Percentiles rank a stretch among this genome's conserved stretches.
These are phyloP conservation scores for Yamadazyma atlantica DNA, from an alignment of 1,139 yeast genomes.

Conservation along the genomic window DNA sequence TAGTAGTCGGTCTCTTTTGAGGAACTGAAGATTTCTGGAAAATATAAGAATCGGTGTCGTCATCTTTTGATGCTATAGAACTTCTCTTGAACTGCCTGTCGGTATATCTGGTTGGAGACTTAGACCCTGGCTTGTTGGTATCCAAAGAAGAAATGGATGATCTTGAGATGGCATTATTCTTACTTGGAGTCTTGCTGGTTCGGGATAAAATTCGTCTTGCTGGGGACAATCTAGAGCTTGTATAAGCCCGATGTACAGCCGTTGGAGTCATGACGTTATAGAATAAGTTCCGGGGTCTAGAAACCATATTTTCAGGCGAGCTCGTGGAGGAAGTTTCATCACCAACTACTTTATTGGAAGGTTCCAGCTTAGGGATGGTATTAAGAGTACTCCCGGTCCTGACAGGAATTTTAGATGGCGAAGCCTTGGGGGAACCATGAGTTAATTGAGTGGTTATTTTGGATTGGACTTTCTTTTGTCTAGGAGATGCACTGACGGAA, in stretches of 20 bases:
- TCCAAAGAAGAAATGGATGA: constrained; percentile 9
- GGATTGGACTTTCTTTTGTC: too few relatives aligned
- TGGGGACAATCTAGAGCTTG: constrained; percentile 2
- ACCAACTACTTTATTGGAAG: neutral
- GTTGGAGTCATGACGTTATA: constrained; percentile 1
- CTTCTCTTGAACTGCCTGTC: constrained; percentile 9
- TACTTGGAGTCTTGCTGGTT: constrained; percentile 10
- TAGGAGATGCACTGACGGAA: neutral
- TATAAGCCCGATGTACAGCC: neutral
- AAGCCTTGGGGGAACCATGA: too few relatives aligned
- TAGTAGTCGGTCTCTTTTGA: constrained; percentile 23
- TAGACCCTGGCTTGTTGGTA: constrained; percentile 8
- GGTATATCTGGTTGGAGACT: constrained; percentile 17
- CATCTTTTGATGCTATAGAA: constrained; percentile 11
- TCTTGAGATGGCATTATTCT: constrained; percentile 1
- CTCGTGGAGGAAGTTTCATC: neutral
- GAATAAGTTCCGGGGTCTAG: constrained; percentile 1
- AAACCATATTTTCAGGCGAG: neutral
- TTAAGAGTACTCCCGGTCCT: too few relatives aligned
- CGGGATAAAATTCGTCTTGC: constrained; percentile 3
- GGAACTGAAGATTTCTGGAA: neutral
- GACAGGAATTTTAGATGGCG: too few relatives aligned
- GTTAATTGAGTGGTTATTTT: neutral
- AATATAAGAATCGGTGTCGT: constrained; percentile 7
- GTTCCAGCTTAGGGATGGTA: neutral